Evolutionary conservation across 163 green algal species (phyloP), one percentile per base, ranked within the genome.

Genomic region (Scenedesmus sp.): DNA sequence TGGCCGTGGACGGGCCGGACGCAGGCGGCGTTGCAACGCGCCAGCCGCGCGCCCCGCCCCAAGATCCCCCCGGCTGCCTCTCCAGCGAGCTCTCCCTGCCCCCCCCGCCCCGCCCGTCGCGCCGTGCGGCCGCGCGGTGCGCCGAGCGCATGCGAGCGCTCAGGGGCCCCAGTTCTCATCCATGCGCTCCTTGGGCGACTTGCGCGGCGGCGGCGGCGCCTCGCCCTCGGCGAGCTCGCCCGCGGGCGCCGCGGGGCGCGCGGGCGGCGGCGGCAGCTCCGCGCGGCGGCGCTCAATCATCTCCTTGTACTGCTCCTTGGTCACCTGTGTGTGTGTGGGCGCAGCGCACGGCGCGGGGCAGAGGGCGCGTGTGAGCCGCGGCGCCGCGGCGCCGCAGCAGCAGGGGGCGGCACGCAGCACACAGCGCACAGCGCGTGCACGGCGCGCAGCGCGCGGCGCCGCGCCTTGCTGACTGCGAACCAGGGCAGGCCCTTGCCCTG

Each of bases 281-380:
- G 56, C 51, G 3, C 26, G n/a, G 39, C 70, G 39, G 15, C 31
- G 63, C 75, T 91, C 82, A 34, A 88, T 65, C 82, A 91, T 86
- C 67, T 87, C 77, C 72, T 84, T 82, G 83, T 91, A 91, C 76
- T 89, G 53, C 80, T 91, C 87, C 70, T 85, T 86, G 31, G 70
- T 70, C 26, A 91, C 67, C 75, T 83, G 63, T 58, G 50, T 18
- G 18, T 58, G 2, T 29, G 18, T 9, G 18, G 14, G 18, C 24
- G 50, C 53, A 60, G 5, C n/a, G 56, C 26, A 13, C 31, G 26
- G 20, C 7, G 14, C 20, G 6, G 26, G 4, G 26, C 24, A 42
- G 36, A 36, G 56, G 24, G 14, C 3, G 56, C 7, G 9, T n/a
- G n/a, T n/a, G n/a, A n/a, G n/a, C n/a, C n/a, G n/a, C n/a, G n/a